Evolutionary conservation across 106 monocot species (phyloP), one percentile per base, ranked within the genome.

Genomic region (Acorus gramineus): DNA sequence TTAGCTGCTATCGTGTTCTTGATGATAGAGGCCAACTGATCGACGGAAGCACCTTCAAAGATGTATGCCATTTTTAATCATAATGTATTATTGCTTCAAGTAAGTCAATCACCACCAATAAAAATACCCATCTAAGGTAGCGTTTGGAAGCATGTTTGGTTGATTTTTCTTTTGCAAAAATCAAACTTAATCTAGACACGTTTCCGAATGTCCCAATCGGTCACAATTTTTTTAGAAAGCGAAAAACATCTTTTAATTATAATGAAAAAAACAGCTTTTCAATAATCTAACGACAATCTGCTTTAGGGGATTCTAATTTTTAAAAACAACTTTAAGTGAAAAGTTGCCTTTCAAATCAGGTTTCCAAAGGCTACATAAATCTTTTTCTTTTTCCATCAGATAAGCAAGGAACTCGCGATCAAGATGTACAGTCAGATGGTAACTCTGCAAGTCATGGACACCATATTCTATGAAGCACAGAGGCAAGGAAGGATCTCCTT

Each of bases 401-500:
- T 91, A 44, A 81, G 55, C 68, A 85, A 83, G 77, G 85, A 96
- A 75, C 8, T 83, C 64, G 91, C 85, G 4, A 2, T 85, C 64
- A 83, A 85, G 65, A 91, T 96, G 80, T 85, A 96, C 60, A 87
- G 47, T 14, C 50, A 77, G 13, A 91, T 96, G 96, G 80, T 83
- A 4, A 85, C 79, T 6, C 83, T 96, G 49, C 96, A 88, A 81
- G 59, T 76, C 11, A 91, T 96, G 87, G 96, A 91, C 63, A 85
- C 82, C 52, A 88, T 96, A 42, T 91, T 91, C 69, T 96, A 85
- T 72, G 96, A 96, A 85, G 96, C 91, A 52, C 91, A 96, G 75
- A 82, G 96, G 53, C 96, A 96, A 75, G 96, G 96, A 70, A 91
- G 96, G 69, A 96, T 96, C 60, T 96, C 96, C 46, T 96, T 96